phyloP scores from a whole-genome alignment of 495 filamentous ascomycete species.

The Cenococcum geophilum region DNA sequence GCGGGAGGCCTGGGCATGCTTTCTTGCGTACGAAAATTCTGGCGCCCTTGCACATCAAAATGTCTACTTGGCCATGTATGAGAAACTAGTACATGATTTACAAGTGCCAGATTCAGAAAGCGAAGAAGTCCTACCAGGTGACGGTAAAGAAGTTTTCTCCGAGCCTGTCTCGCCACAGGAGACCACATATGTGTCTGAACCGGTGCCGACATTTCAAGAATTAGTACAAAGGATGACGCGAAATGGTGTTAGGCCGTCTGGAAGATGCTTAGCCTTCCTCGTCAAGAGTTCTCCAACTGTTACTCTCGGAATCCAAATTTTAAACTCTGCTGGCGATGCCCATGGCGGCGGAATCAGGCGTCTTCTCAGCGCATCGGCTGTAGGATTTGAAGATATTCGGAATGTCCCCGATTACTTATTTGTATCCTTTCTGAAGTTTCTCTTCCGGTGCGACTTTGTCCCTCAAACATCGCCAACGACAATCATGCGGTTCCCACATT shows the following conservation, averaged over 20 bases:
- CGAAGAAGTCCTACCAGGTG: slow-evolving; percentile 49
- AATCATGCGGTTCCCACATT: background rate
- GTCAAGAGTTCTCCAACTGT: slow-evolving; percentile 43
- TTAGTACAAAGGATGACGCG: slow-evolving; percentile 51
- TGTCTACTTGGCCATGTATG: slow-evolving; percentile 56
- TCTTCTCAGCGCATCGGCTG: slow-evolving; percentile 20
- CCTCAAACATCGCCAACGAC: slow-evolving; percentile 27
- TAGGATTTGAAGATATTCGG: slow-evolving; percentile 14
- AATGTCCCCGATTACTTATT: slow-evolving; percentile 42
- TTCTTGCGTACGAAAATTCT: slow-evolving; percentile 48
- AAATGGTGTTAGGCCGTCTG: slow-evolving; percentile 43
- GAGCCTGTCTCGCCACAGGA: slow-evolving; percentile 53
- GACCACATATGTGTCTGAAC: slow-evolving; percentile 50
- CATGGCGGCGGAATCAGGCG: slow-evolving; percentile 34
- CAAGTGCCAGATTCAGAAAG: slow-evolving; percentile 2
- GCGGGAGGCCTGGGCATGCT: slow-evolving; percentile 67
- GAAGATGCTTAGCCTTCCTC: slow-evolving; percentile 45
- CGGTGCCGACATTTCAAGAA: slow-evolving; percentile 50
- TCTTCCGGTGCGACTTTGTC: slow-evolving; percentile 34
- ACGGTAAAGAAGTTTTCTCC: slow-evolving; percentile 52
- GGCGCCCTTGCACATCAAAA: slow-evolving; percentile 21
- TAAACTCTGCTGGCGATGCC: slow-evolving; percentile 39
- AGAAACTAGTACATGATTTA: slow-evolving; percentile 42
- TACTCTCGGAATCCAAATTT: slow-evolving; percentile 40
- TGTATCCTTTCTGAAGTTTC: slow-evolving; percentile 46